Evolutionary conservation across 2,329 filamentous ascomycete species (phyloP).

Genomic region (Cercospora sp.): DNA sequence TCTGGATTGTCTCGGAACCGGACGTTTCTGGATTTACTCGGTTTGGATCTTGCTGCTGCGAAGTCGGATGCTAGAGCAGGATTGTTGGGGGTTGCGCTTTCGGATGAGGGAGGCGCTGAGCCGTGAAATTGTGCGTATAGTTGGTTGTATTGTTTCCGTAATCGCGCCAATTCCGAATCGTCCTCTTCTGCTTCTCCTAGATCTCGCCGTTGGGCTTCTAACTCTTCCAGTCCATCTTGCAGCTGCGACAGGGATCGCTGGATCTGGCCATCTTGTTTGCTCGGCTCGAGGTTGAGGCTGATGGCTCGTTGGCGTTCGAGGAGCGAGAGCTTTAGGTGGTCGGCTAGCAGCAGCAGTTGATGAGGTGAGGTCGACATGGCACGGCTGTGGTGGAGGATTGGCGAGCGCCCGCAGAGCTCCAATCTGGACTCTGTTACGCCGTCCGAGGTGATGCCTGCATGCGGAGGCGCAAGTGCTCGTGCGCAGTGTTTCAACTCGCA

Average conservation of each 20-base stretch:
- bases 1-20: conserved; percentile 72
- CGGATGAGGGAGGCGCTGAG: conserved; percentile 53
- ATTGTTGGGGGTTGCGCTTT: conserved; percentile 64
- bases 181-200: conserved; percentile 58
- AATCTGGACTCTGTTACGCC: conserved; percentile 2
- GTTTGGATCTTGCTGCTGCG: conserved; percentile 55
- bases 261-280: conserved; percentile 84
- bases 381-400: background rate
- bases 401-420: background rate
- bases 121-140: conserved; percentile 80
- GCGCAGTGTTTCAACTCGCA: conserved; percentile 2
- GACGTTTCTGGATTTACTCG: conserved; percentile 56
- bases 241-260: conserved; percentile 85
- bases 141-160: conserved; percentile 74
- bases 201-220: conserved; percentile 66
- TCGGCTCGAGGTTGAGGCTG: conserved; percentile 73
- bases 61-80: conserved; percentile 64
- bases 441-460: conserved; percentile 13
- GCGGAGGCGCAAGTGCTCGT: conserved; percentile 5
- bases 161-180: conserved; percentile 62
- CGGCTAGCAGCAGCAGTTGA: conserved; percentile 88
- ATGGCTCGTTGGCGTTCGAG: conserved; percentile 87
- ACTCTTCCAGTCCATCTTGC: conserved; percentile 71
- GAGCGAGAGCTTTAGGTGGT: conserved; percentile 94
- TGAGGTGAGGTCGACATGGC: conserved; percentile 45